Conservation (phyloP, 1,284 basidiomycete genomes). For the Somion occarium region DNA sequence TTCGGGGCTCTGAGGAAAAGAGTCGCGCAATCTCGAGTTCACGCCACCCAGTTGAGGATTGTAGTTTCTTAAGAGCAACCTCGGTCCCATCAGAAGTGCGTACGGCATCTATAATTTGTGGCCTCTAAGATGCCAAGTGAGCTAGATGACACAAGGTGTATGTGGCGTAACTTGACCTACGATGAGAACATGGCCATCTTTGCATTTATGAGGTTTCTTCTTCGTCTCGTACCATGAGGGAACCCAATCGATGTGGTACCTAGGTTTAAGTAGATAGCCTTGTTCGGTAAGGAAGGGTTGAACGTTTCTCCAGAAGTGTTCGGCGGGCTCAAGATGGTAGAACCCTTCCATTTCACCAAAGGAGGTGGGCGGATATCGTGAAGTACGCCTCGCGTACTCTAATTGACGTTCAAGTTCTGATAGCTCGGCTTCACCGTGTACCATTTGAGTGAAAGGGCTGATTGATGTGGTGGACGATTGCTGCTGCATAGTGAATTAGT, state of each 20-base stretch:
- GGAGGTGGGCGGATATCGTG: background rate
- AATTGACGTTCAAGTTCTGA: background rate
- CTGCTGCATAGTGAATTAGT: too few relatives aligned
- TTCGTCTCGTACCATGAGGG: conserved; percentile 2
- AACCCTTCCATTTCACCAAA: background rate
- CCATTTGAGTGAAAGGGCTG: background rate
- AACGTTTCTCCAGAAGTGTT: background rate
- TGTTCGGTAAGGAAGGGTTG: background rate
- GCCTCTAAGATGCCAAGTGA: background rate
- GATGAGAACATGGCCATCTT: background rate
- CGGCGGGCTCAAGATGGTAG: background rate
- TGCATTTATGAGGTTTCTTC: background rate
- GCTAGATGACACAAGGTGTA: background rate
- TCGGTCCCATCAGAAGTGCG: background rate
- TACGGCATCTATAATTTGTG: background rate
- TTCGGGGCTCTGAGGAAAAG: background rate
- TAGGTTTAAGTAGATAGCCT: background rate
- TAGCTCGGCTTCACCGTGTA: too few relatives aligned
- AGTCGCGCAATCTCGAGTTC: background rate
- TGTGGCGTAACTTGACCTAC: background rate
- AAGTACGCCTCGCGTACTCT: background rate
- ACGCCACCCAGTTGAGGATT: too few relatives aligned
- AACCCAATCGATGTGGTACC: background rate
- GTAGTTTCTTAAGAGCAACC: background rate
- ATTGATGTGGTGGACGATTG: too few relatives aligned